Base-by-base conservation (phyloP, 106 monocot genomes). In the Platanthera guangdongensis region DNA sequence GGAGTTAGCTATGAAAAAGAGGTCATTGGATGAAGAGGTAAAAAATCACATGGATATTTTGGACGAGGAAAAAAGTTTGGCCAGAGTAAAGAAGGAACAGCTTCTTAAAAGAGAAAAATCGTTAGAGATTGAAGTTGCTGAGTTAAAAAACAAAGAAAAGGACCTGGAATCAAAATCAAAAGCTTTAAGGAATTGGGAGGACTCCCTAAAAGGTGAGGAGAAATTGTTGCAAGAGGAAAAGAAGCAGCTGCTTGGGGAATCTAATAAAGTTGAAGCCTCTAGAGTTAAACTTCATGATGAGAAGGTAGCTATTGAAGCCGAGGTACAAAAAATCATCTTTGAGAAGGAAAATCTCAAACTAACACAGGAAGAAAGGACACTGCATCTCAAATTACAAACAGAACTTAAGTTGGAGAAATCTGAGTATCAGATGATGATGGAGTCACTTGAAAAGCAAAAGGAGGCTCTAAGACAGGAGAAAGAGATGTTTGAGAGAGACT, bases 401-500 rank as follows among this genome's bases (percentile, higher is more conserved):
- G 69, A 88, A 82, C 74, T 99, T 74, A 99, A 88, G 79, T 72
- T 88, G 75, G 97, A 99, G 75, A 94, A 90, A 72, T 88, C 91
- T 12, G 88, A 99, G 8, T 89, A 78, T 82, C 86, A 76, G 71
- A 75, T 75, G 60, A 71, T 83, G 53, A 89, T 82, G 54, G 88
- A 83, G 57, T 88, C 88, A 45, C 83, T 99, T 69, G 67, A 25
- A 19, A 83, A 81, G 57, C 87, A 94, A 51, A 79, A 4, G 4
- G 94, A 94, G 68, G 89, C 91, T 73, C 78, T 99, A 78, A 85
- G 79, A 74, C 55, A 83, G 76, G 92, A 94, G 77, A 94, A 81
- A 22, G 83, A 87, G 79, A 89, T 82, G n/a, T 99, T 99, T 88
- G 97, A 97, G 75, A 83, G 75, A 65, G 94, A 94, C 7, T 99